Percentiles rank a stretch among this genome's conserved stretches.
Evolutionary conservation across 75 land plant genomes (phyloP).

Genomic region (Ceratopteris richardii): DNA sequence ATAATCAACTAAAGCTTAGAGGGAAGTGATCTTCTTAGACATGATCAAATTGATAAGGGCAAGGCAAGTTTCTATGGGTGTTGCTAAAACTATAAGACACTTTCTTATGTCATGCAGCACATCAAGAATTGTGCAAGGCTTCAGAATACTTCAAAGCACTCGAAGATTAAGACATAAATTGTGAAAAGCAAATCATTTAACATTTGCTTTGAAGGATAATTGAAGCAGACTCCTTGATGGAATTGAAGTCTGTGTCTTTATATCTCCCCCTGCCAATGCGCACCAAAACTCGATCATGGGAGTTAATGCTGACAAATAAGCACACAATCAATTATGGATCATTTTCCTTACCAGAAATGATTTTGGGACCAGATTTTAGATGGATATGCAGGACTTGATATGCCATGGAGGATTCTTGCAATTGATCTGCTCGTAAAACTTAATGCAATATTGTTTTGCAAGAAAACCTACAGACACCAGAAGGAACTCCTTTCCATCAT

Average conservation of each 20-base stretch:
- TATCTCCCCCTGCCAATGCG: slow-evolving; percentile 69
- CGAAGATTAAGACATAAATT: too few species aligned
- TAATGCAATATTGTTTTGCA: slow-evolving; percentile 51
- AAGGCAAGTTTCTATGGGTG: too few species aligned
- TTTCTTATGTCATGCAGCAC: too few species aligned
- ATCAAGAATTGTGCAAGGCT: too few species aligned
- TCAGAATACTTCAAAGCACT: too few species aligned
- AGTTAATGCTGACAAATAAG: not conserved
- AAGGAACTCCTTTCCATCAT: too few species aligned
- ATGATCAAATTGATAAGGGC: too few species aligned
- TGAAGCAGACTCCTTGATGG: slow-evolving; percentile 63
- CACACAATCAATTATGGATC: not conserved
- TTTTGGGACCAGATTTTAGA: slow-evolving; percentile 72
- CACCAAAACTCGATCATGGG: not conserved
- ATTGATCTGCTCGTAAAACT: slow-evolving; percentile 91
- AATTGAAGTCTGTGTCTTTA: slow-evolving; percentile 51
- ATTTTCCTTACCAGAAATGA: slow-evolving; percentile 74
- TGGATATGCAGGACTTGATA: slow-evolving; percentile 91
- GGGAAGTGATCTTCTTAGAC: too few species aligned
- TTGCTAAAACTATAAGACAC: too few species aligned
- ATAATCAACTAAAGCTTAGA: too few species aligned
- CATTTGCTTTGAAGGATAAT: too few species aligned
- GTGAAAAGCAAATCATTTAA: too few species aligned
- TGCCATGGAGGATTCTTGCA: slow-evolving; percentile 91
- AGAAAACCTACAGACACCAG: slow-evolving; percentile 63